Conservation (phyloP, 108 stramenopile genomes). For the Skeletonema potamos region DNA sequence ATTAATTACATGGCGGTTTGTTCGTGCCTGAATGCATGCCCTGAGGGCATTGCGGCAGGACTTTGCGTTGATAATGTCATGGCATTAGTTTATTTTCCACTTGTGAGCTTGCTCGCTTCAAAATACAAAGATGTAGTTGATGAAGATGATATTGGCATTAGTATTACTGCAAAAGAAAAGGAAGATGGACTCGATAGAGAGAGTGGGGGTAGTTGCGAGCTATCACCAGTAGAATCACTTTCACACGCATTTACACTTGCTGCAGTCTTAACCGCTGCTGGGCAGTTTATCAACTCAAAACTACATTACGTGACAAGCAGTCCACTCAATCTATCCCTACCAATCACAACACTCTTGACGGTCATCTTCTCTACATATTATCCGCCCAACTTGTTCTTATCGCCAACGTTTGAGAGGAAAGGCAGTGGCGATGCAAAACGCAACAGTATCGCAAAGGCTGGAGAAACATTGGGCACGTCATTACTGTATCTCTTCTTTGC, state of each 20-base stretch:
- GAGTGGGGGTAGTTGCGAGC: not conserved
- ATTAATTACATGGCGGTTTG: constrained; percentile 85
- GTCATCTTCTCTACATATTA: constrained; percentile 57
- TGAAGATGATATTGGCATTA: constrained; percentile 6
- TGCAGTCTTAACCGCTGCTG: constrained; percentile 32
- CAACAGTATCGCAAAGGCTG: constrained; percentile 33
- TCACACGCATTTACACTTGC: constrained; percentile 54
- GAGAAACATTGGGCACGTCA: constrained; percentile 60
- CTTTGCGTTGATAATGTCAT: constrained; percentile 77
- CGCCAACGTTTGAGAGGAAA: constrained; percentile 15
- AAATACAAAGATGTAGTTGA: constrained; percentile 54
- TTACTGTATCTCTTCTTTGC: constrained; percentile 81
- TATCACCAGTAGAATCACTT: constrained; percentile 32
- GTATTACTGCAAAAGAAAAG: not conserved
- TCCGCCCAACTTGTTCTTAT: constrained; percentile 31
- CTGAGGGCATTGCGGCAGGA: constrained; percentile 71
- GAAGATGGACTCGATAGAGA: not conserved
- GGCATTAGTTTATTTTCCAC: constrained; percentile 80
- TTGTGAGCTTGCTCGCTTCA: constrained; percentile 55
- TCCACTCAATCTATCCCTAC: constrained; percentile 51
- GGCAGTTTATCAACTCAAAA: constrained; percentile 22
- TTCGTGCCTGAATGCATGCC: constrained; percentile 47
- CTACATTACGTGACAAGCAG: constrained; percentile 13
- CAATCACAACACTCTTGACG: constrained; percentile 62
- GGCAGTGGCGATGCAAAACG: not conserved